phyloP scores from a whole-genome alignment of 1,139 yeast genomes.

The Geotrichum aggregatum region DNA sequence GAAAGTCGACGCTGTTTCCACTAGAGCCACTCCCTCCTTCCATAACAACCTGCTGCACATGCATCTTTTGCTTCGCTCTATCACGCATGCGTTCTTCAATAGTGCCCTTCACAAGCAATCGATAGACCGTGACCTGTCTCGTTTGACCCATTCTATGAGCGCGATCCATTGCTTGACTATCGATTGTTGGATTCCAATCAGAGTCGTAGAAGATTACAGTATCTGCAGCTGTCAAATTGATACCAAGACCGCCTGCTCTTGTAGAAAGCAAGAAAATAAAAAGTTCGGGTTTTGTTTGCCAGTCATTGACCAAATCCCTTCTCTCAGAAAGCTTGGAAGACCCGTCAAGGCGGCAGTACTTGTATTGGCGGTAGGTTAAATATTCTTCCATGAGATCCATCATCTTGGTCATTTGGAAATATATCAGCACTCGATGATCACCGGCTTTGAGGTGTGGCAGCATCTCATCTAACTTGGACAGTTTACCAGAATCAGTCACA shows the following conservation, averaged over 20 bases:
- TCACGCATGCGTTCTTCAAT: conserved; percentile 98
- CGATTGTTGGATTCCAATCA: conserved; percentile 99
- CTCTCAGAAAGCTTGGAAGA: conserved; percentile 93
- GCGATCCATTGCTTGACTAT: conserved; percentile 98
- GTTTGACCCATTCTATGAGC: conserved; percentile 98
- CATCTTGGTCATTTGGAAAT: conserved; percentile 98
- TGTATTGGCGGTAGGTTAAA: conserved; percentile 84
- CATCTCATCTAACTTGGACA: conserved; percentile 74
- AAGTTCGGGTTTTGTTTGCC: conserved; percentile 96
- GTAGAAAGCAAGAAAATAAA: conserved; percentile 88
- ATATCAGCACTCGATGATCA: conserved; percentile 86
- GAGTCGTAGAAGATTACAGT: conserved; percentile 96
- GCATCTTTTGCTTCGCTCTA: conserved; percentile 96
- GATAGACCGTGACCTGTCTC: conserved; percentile 92
- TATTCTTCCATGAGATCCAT: conserved; percentile 99
- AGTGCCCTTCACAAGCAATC: conserved; percentile 85
- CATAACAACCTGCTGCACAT: conserved; percentile 98
- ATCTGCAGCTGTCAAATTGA: conserved; percentile 95
- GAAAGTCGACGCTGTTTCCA: conserved; percentile 37
- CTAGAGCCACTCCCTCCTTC: conserved; percentile 58
- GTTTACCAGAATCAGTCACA: conserved; percentile 93
- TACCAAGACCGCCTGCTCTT: conserved; percentile 99
- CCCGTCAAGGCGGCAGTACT: conserved; percentile 88
- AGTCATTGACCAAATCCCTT: conserved; percentile 93
- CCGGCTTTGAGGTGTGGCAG: conserved; percentile 71